Evolutionary conservation across 23 red algal species (phyloP).

Genomic region (Gracilaria vermiculophylla): DNA sequence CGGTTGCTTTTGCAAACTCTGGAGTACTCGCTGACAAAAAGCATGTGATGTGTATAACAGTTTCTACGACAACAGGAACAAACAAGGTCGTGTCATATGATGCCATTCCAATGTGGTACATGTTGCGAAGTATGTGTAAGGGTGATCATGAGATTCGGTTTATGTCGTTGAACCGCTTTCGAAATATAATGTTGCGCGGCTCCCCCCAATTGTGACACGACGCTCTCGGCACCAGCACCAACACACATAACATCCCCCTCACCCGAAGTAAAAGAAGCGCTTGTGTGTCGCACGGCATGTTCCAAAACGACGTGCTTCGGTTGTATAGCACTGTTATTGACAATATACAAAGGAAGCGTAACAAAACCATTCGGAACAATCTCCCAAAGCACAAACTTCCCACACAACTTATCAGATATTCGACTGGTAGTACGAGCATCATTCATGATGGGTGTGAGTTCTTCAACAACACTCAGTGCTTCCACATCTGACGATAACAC

Average conservation of each 20-base stretch:
- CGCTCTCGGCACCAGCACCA: background rate
- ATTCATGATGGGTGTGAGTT: background rate
- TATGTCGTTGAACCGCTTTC: background rate
- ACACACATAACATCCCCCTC: background rate
- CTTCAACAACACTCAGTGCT: background rate
- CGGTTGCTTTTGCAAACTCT: too few species aligned
- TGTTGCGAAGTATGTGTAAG: constrained; percentile 29
- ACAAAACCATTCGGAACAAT: constrained; percentile 31
- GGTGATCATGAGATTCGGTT: constrained; percentile 26
- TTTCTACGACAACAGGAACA: constrained; percentile 68
- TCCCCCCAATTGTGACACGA: constrained; percentile 1
- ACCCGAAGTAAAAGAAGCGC: background rate
- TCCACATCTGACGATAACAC: background rate
- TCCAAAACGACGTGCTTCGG: constrained; percentile 8
- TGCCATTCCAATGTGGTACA: constrained; percentile 49
- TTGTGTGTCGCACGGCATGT: background rate
- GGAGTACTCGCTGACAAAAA: too few species aligned
- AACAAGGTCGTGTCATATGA: constrained; percentile 59
- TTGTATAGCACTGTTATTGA: background rate
- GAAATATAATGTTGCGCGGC: constrained; percentile 1
- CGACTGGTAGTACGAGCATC: background rate
- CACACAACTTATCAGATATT: background rate
- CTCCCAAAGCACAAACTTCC: constrained; percentile 41
- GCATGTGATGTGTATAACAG: constrained; percentile 42
- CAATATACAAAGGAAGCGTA: constrained; percentile 5